These are phyloP conservation scores for Ophiostoma tasmaniense DNA, from an alignment of 2,329 filamentous ascomycete genomes.

Conservation along the genomic window DNA sequence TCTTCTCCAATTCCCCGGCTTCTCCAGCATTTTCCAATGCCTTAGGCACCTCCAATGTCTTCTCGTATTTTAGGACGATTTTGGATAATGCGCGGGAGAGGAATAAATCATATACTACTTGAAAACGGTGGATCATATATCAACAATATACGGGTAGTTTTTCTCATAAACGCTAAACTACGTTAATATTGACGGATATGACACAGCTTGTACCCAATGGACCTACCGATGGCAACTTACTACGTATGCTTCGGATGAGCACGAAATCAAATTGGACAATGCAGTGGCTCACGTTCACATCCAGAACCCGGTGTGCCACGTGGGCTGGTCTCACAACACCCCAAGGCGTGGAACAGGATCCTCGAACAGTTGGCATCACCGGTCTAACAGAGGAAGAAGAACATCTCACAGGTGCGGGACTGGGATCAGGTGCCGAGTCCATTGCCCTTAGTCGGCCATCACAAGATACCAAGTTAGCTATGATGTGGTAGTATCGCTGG, in stretches of 20 bases:
- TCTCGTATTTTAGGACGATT: too few relatives aligned
- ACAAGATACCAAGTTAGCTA: conserved; percentile 16
- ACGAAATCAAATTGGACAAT: neutral
- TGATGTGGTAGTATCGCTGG: conserved; percentile 9
- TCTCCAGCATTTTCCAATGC: too few relatives aligned
- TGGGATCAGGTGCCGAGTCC: conserved; percentile 11
- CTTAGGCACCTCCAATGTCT: too few relatives aligned
- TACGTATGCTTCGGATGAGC: neutral
- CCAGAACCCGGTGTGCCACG: neutral
- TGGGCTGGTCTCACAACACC: neutral
- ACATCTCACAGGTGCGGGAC: conserved; percentile 8
- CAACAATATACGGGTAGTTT: neutral
- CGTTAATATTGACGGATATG: neutral
- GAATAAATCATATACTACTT: neutral
- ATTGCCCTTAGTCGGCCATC: conserved; percentile 13
- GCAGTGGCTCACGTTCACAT: neutral
- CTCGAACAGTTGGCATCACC: conserved; percentile 14
- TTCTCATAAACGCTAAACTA: neutral
- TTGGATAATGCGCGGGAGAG: too few relatives aligned
- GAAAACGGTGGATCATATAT: neutral
- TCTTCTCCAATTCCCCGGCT: too few relatives aligned
- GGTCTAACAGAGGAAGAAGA: conserved; percentile 11
- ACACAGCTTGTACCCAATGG: neutral
- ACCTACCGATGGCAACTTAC: neutral
- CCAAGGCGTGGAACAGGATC: neutral